Conservation (phyloP, 2,329 filamentous ascomycete genomes). For the Helminthosporium solani region DNA sequence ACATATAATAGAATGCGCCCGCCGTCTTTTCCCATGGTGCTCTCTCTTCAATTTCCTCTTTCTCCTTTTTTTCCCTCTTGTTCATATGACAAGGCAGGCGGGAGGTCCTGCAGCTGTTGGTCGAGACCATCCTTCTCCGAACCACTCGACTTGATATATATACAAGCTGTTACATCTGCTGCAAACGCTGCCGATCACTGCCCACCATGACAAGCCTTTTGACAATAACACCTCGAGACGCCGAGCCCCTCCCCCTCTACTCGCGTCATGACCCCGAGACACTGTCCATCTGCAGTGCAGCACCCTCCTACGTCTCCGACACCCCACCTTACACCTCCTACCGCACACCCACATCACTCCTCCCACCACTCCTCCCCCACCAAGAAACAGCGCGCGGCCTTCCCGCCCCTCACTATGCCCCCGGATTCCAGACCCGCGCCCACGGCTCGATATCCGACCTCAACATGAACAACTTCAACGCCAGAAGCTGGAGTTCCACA, state of each 20-base stretch:
- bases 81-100: too few relatives aligned
- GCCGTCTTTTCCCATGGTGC: background rate
- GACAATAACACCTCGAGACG: slow-evolving; percentile 22
- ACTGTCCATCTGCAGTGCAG: slow-evolving; percentile 64
- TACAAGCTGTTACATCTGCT: too few relatives aligned
- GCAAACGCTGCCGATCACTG: background rate
- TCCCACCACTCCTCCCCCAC: slow-evolving; percentile 14
- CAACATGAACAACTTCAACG: slow-evolving; percentile 49
- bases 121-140: too few relatives aligned
- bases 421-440: slow-evolving; percentile 25
- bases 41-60: background rate
- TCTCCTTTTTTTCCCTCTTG: background rate
- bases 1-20: slow-evolving; percentile 15
- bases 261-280: slow-evolving; percentile 60
- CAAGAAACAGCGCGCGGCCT: slow-evolving; percentile 18
- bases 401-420: slow-evolving; percentile 24
- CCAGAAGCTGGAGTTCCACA: slow-evolving; percentile 60
- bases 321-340: slow-evolving; percentile 65
- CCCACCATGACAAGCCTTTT: slow-evolving; percentile 29
- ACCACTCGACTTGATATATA: too few relatives aligned
- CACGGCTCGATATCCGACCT: slow-evolving; percentile 18
- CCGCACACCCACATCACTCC: slow-evolving; percentile 23
- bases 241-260: slow-evolving; percentile 36
- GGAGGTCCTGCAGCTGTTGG: too few relatives aligned
- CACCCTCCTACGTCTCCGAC: slow-evolving; percentile 68